Evolutionary conservation across 495 filamentous ascomycete species (phyloP).

Genomic region (Aspergillus incahuasiensis): DNA sequence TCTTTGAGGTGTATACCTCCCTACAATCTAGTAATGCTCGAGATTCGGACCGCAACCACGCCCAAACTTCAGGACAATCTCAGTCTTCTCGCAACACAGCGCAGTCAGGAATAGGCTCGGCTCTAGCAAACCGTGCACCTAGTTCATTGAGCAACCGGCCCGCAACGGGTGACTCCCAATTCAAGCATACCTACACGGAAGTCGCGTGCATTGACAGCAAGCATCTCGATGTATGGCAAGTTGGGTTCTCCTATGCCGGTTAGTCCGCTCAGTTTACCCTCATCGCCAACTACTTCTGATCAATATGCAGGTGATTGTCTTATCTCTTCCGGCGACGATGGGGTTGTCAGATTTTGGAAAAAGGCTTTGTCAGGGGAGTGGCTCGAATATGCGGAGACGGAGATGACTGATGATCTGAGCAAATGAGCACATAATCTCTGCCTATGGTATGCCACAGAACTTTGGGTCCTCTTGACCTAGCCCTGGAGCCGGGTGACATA

Average conservation of each 20-base stretch:
- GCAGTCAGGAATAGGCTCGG: conserved; percentile 49
- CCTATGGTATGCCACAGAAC: not conserved
- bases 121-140: conserved; percentile 41
- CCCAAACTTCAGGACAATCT: conserved; percentile 30
- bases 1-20: conserved; percentile 71
- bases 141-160: conserved; percentile 28
- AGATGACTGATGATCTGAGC: conserved; percentile 27
- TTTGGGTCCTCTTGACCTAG: not conserved
- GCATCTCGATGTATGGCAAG: conserved; percentile 48
- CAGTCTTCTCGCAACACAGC: conserved; percentile 34
- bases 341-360: conserved; percentile 49
- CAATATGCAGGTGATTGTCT: conserved; percentile 40
- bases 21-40: conserved; percentile 26
- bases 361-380: conserved; percentile 44
- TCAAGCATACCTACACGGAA: conserved; percentile 44
- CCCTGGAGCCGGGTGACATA: not conserved
- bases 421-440: conserved; percentile 15
- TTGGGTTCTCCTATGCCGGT: conserved; percentile 47
- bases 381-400: conserved; percentile 49
- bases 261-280: conserved; percentile 9
- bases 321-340: conserved; percentile 48
- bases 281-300: not conserved
- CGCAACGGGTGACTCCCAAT: conserved; percentile 30
- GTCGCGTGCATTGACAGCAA: conserved; percentile 45
- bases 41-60: conserved; percentile 25